Evolutionary conservation across 768 basidiomycete species (phyloP).

Genomic region (Sarcodon aspratus): DNA sequence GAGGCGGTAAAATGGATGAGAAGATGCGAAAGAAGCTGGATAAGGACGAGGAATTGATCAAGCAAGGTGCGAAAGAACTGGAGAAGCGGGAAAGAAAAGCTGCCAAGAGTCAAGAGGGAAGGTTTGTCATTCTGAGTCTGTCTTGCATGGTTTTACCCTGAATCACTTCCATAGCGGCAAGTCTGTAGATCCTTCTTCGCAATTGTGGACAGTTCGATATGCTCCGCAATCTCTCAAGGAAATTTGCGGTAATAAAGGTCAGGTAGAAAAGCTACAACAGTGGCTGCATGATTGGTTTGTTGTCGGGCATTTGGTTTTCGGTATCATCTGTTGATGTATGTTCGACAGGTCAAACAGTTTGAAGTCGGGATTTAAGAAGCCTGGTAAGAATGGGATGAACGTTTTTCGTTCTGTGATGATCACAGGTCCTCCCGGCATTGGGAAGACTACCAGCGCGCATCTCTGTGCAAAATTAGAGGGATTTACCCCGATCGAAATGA

Average conservation of each 20-base stretch:
- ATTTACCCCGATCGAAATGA: constrained; percentile 88
- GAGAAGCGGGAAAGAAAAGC: constrained; percentile 57
- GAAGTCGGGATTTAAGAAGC: constrained; percentile 81
- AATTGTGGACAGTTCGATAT: constrained; percentile 94
- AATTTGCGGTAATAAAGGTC: constrained; percentile 89
- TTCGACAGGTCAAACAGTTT: constrained; percentile 58
- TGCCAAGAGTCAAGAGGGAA: constrained; percentile 20
- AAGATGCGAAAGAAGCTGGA: constrained; percentile 74
- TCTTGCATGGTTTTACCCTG: background rate
- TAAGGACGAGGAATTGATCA: constrained; percentile 71
- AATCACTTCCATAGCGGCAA: constrained; percentile 16
- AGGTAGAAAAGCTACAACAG: constrained; percentile 76
- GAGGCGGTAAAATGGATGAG: constrained; percentile 36
- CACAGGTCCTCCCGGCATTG: constrained; percentile 92
- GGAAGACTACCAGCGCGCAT: constrained; percentile 95
- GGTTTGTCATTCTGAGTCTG: background rate
- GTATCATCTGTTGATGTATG: background rate
- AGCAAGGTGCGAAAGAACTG: constrained; percentile 65
- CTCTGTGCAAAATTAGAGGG: constrained; percentile 84
- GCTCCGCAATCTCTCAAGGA: constrained; percentile 84
- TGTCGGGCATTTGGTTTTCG: background rate
- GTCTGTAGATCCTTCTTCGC: constrained; percentile 35
- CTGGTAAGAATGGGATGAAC: constrained; percentile 85
- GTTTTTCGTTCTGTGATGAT: constrained; percentile 80
- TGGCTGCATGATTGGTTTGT: constrained; percentile 87